These are phyloP conservation scores for Croton laevigatus DNA, from an alignment of 441 rosid species.

Conservation along the genomic window DNA sequence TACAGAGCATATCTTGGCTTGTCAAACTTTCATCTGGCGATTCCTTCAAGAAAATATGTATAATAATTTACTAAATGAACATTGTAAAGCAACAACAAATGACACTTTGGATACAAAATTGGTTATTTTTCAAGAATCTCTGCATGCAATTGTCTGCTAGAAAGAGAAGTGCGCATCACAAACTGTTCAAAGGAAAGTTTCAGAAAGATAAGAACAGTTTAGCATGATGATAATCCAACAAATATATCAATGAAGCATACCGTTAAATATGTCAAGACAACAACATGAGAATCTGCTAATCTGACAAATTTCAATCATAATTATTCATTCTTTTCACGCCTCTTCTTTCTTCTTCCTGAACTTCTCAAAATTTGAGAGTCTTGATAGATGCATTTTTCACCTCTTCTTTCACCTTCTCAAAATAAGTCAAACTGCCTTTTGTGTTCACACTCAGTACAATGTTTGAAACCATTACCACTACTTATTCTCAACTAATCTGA, in stretches of 20 bases:
- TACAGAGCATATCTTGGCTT: slow-evolving; percentile 35
- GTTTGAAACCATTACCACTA: neutral
- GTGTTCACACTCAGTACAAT: neutral
- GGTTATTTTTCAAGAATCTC: neutral
- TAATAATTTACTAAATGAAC: slow-evolving; percentile 6
- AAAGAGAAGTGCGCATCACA: neutral
- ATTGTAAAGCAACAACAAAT: neutral
- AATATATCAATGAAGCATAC: too few species aligned
- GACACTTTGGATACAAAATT: neutral
- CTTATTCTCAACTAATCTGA: neutral
- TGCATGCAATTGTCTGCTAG: neutral
- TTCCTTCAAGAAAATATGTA: slow-evolving; percentile 35
- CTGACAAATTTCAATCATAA: too few species aligned
- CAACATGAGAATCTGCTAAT: too few species aligned
- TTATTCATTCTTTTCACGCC: too few species aligned
- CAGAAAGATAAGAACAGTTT: neutral
- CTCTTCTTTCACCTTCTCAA: neutral
- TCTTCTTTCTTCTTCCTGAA: too few species aligned
- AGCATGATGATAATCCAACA: too few species aligned
- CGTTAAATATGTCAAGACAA: too few species aligned
- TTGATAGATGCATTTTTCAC: too few species aligned
- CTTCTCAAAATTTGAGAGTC: too few species aligned
- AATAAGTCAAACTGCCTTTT: neutral
- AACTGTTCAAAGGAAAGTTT: neutral
- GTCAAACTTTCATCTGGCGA: slow-evolving; percentile 28